phyloP scores from a whole-genome alignment of 257 asterid genomes.

The Cinchona pubescens region DNA sequence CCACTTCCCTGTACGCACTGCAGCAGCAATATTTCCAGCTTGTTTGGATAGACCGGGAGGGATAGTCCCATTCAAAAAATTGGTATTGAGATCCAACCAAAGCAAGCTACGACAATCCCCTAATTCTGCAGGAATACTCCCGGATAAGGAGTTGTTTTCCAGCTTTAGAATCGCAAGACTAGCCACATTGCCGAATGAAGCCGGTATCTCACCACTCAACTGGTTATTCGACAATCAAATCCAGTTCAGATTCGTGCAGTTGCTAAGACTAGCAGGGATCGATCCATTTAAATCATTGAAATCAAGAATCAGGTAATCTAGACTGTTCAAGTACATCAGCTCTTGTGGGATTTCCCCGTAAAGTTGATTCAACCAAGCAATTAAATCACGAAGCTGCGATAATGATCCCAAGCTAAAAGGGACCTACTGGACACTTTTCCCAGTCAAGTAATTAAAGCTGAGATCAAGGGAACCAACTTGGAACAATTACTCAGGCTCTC shows the following conservation, averaged over 20 bases:
- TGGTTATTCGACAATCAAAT: slow-evolving; percentile 79
- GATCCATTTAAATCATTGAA: slow-evolving; percentile 71
- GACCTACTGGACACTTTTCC: too few relatives aligned
- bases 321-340: slow-evolving; percentile 50
- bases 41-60: slow-evolving; percentile 71
- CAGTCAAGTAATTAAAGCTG: slow-evolving; percentile 67
- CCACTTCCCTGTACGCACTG: slow-evolving; percentile 56
- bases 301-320: slow-evolving; percentile 92
- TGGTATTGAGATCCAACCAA: slow-evolving; percentile 90
- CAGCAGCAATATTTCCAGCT: slow-evolving; percentile 73
- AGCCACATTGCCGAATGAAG: slow-evolving; percentile 55
- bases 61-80: slow-evolving; percentile 63
- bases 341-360: slow-evolving; percentile 80
- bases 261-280: slow-evolving; percentile 72
- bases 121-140: slow-evolving; percentile 69
- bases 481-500: slow-evolving; percentile 68
- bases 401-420: slow-evolving; percentile 70
- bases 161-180: slow-evolving; percentile 84
- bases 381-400: slow-evolving; percentile 55
- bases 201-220: slow-evolving; percentile 68
- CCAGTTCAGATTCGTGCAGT: slow-evolving; percentile 80
- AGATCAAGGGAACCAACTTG: slow-evolving; percentile 81
- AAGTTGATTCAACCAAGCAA: slow-evolving; percentile 77
- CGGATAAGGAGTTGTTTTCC: slow-evolving; percentile 71
- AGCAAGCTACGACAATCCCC: slow-evolving; percentile 86